Base-by-base conservation (phyloP, 257 asterid species). In the Thymus quinquecostatus region DNA sequence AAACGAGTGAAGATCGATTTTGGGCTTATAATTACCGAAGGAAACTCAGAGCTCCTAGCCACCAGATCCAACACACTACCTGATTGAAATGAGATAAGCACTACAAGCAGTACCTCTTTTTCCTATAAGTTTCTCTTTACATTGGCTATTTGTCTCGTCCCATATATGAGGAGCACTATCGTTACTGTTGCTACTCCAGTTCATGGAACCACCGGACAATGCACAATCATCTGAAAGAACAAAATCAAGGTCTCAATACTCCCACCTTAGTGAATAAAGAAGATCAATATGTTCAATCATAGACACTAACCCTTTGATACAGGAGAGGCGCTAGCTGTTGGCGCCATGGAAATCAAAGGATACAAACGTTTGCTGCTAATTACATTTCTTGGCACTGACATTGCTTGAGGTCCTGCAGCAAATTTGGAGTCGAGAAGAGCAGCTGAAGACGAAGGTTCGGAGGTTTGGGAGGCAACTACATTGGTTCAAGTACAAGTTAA, bases 171-270 rank as follows among this genome's bases (percentile, higher is more conserved):
- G 78, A 56, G 82, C 65, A 74, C 81, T 75, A 6, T 86, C 88
- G 38, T 70, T 77, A 51, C 88, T 82, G 69, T 87, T 79, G 73
- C 86, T 80, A 82, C 92, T 81, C 77, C 80, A 79, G 75, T 85
- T 44, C 72, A 54, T 43, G 53, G 72, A 30, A 13, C 81, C 60
- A 56, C 79, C 81, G 44, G 82, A 65, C 47, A 77, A 64, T 34
- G 80, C 79, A 27, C 50, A 65, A 56, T 86, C 90, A 74, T 82
- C 97, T 91, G 83, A 47, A 67, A 77, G 59, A 64, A 56, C 78
- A 69, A 8, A 1, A 75, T 14, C 61, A 53, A 36, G 43, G 61
- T 44, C 44, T 48, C 58, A 60, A 5, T 14, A 72, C 32, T 29
- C 33, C 59, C 21, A 73, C 27, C 47, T 40, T 43, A 40, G 36